phyloP scores from a whole-genome alignment of 129 eudicot genomes.

The Escallonia herrerae region DNA sequence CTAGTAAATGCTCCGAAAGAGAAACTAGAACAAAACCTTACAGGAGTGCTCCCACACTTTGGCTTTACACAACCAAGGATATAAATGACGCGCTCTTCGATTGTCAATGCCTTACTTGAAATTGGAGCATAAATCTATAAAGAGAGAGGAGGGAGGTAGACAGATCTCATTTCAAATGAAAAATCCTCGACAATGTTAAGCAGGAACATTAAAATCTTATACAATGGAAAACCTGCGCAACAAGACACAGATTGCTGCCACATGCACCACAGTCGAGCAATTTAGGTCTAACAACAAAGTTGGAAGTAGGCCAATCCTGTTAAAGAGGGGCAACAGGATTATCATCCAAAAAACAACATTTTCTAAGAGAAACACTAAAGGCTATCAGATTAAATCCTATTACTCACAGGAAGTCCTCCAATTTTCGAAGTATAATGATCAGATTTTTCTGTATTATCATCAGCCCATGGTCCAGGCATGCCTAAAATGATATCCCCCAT shows the following conservation, averaged over 20 bases:
- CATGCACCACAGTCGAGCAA: conserved; percentile 58
- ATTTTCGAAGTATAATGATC: conserved; percentile 85
- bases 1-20: background rate
- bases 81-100: conserved; percentile 75
- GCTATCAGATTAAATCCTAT: no score
- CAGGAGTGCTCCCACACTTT: conserved; percentile 41
- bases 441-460: conserved; percentile 55
- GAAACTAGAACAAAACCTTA: conserved; percentile 22
- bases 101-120: conserved; percentile 35
- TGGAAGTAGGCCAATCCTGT: conserved; percentile 81
- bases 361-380: no score
- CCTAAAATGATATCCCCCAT: conserved; percentile 75
- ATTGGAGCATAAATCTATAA: conserved; percentile 81
- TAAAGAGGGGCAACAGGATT: conserved; percentile 1
- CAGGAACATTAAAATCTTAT: background rate
- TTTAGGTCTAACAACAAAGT: conserved; percentile 24
- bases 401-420: conserved; percentile 85
- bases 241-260: conserved; percentile 43
- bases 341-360: background rate
- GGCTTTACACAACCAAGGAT: conserved; percentile 54
- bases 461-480: conserved; percentile 97
- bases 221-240: conserved; percentile 58
- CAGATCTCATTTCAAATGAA: background rate
- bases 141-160: background rate
- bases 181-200: conserved; percentile 4